Evolutionary conservation across 345 rosid genomes (phyloP), one percentile per base, ranked within the genome.

Genomic region (Pugionium cornutum): DNA sequence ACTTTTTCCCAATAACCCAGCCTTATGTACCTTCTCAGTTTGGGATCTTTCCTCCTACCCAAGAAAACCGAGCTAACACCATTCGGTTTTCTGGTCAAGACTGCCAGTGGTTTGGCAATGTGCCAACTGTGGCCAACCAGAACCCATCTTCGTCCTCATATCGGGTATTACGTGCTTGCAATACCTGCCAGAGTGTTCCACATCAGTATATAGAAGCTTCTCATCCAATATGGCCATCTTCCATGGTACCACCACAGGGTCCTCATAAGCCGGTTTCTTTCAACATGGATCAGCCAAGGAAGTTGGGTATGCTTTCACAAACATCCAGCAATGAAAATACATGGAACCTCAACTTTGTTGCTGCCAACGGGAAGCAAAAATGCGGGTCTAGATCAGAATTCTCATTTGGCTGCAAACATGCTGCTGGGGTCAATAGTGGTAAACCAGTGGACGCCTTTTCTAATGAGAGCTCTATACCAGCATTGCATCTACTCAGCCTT

Each of bases 401-500:
- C 64, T 78, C 84, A 25, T 58, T 61, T 80, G 58, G 83, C 73
- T 70, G 84, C 77, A 84, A 78, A 52, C 89, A 78, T 72, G 81
- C 69, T 57, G 77, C 75, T 54, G 67, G 68, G 41, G n/a, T 40
- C 61, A 33, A 32, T 40, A 9, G 18, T 39, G 44, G 44, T 46
- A 80, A 82, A 29, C 66, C 90, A 2, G 35, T 78, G 35, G 95
- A 88, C 59, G 66, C 77, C 9, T 83, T 68, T 67, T 70, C 91
- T 43, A 90, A 80, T 47, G 96, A 94, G 42, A 83, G 87, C 48
- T 44, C 62, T 32, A 86, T 90, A 68, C 84, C 97, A 4, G 92
- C 96, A 9, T 76, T 91, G 91, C 91, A 87, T 81, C 81, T 91
- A 70, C 89, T 87, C 43, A 89, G 94, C 78, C 95, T 89, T 48